A percentile compares a stretch with the other conserved stretches of the same genome.
Evolutionary conservation across 495 filamentous ascomycete species (phyloP).

Genomic region (Staphylotrichum tortipilum): DNA sequence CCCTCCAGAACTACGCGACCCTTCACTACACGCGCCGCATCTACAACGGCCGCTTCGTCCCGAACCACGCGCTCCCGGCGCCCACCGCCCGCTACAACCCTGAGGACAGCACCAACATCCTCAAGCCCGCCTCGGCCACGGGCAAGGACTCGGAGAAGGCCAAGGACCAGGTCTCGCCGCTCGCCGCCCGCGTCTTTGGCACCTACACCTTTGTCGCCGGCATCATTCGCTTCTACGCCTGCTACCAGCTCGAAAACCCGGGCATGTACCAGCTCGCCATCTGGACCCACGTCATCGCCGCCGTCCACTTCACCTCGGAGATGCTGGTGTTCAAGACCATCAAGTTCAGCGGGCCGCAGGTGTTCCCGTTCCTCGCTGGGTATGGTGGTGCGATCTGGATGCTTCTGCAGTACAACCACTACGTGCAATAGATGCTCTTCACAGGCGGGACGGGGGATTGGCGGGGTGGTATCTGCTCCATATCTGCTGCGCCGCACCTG

Average conservation of each 20-base stretch:
- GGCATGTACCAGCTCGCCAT: slow-evolving; percentile 68
- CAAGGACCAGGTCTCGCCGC: slow-evolving; percentile 52
- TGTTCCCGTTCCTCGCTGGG: slow-evolving; percentile 65
- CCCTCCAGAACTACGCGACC: slow-evolving; percentile 69
- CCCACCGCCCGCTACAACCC: slow-evolving; percentile 29
- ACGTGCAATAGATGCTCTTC: slow-evolving; percentile 37
- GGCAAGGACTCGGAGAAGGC: slow-evolving; percentile 40
- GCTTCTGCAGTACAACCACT: slow-evolving; percentile 57
- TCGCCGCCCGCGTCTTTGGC: slow-evolving; percentile 78
- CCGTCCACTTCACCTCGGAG: slow-evolving; percentile 74
- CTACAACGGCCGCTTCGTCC: slow-evolving; percentile 52
- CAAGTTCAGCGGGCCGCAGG: slow-evolving; percentile 56
- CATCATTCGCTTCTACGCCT: slow-evolving; percentile 73
- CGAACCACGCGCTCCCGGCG: slow-evolving; percentile 30
- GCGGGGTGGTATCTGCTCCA: not conserved
- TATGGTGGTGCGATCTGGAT: slow-evolving; percentile 72
- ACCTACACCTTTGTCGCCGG: slow-evolving; percentile 78
- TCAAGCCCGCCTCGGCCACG: slow-evolving; percentile 40
- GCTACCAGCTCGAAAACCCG: slow-evolving; percentile 68
- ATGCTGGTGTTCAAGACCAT: slow-evolving; percentile 67
- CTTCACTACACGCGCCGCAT: slow-evolving; percentile 65
- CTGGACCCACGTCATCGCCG: slow-evolving; percentile 72
- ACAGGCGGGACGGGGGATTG: not conserved
- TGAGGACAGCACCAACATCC: slow-evolving; percentile 35
- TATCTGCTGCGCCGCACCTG: too few species aligned